Evolutionary conservation across 2,329 filamentous ascomycete species (phyloP).

Genomic region (Emergomyces pasteurianus): DNA sequence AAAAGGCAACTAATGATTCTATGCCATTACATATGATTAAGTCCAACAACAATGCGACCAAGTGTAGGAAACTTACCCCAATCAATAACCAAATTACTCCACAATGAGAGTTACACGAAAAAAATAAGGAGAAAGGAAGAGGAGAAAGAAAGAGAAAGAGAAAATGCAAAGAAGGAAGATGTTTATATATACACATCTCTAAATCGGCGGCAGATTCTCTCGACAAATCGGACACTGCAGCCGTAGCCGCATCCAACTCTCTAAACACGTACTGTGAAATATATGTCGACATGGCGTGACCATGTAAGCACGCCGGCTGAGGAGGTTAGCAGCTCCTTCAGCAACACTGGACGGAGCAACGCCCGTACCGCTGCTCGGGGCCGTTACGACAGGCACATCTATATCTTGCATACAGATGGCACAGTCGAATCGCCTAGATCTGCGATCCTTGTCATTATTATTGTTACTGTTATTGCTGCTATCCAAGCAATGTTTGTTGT

Average conservation of each 20-base stretch:
- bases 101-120: not conserved
- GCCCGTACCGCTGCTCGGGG: conserved; percentile 36
- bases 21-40: not conserved
- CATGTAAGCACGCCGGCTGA: conserved; percentile 83
- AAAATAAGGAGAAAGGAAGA: too few relatives aligned
- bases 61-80: not conserved
- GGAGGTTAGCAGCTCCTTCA: conserved; percentile 46
- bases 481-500: conserved; percentile 9
- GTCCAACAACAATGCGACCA: not conserved
- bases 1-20: not conserved
- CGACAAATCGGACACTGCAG: conserved; percentile 92
- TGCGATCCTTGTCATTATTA: conserved; percentile 33
- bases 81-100: not conserved
- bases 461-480: conserved; percentile 16
- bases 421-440: conserved; percentile 65
- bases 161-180: not conserved
- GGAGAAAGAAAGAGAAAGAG: not conserved
- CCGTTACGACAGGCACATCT: conserved; percentile 66
- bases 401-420: conserved; percentile 89
- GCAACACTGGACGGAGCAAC: conserved; percentile 20
- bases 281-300: conserved; percentile 94
- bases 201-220: conserved; percentile 77
- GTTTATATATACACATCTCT: conserved; percentile 14
- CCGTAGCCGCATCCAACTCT: conserved; percentile 91
- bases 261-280: conserved; percentile 82